Evolutionary conservation across 768 basidiomycete genomes (phyloP).

Genomic region (Suillus luteus): DNA sequence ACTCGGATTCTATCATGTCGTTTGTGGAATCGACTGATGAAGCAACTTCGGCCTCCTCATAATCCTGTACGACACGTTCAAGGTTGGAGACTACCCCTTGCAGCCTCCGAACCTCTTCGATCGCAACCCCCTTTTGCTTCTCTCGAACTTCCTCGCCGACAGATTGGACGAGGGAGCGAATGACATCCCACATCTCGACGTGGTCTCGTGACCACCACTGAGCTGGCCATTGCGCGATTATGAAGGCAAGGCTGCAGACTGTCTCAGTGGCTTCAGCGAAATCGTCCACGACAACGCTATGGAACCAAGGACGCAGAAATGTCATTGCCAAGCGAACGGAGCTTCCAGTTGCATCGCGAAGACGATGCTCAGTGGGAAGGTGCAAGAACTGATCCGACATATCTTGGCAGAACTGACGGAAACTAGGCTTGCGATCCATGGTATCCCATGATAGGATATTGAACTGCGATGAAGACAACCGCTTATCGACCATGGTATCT

Average conservation of each 20-base stretch:
- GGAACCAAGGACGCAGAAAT: constrained; percentile 73
- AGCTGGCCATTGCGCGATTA: constrained; percentile 67
- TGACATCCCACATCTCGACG: constrained; percentile 59
- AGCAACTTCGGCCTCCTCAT: constrained; percentile 35
- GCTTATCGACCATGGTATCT: constrained; percentile 34
- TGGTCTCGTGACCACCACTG: constrained; percentile 69
- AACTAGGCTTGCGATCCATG: constrained; percentile 58
- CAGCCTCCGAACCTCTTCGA: constrained; percentile 51
- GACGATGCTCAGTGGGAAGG: constrained; percentile 53
- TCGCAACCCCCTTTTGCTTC: constrained; percentile 41
- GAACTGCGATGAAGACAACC: constrained; percentile 32
- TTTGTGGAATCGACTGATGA: constrained; percentile 25
- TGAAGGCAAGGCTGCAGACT: constrained; percentile 46
- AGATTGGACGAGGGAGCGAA: constrained; percentile 58
- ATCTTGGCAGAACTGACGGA: constrained; percentile 69
- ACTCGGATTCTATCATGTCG: constrained; percentile 17
- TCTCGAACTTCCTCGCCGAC: constrained; percentile 67
- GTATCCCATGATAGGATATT: constrained; percentile 56
- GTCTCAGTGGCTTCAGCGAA: constrained; percentile 39
- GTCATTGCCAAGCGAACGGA: constrained; percentile 68
- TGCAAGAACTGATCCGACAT: constrained; percentile 65
- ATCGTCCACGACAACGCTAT: constrained; percentile 45
- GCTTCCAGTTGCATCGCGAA: constrained; percentile 67
- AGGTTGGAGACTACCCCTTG: constrained; percentile 52
- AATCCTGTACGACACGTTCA: constrained; percentile 45